phyloP scores from a whole-genome alignment of 1,139 yeast genomes.

The Yamadazyma conglobata region DNA sequence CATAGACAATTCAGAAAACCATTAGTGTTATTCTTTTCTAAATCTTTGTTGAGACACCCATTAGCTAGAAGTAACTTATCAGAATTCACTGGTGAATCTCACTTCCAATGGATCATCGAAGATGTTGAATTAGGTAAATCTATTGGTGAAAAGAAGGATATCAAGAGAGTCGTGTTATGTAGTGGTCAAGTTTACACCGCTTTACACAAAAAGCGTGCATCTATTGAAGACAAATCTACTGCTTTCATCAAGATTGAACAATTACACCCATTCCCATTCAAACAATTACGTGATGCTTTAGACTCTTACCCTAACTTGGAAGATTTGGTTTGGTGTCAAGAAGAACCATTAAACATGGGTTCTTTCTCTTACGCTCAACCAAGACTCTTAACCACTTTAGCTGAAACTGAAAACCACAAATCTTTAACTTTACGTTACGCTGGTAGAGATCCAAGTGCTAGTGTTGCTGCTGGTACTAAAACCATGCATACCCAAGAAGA shows the following conservation, averaged over 20 bases:
- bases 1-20: slow-evolving; percentile 99
- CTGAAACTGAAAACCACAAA: slow-evolving; percentile 67
- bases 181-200: slow-evolving; percentile 96
- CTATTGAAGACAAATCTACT: slow-evolving; percentile 71
- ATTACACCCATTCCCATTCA: slow-evolving; percentile 98
- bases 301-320: slow-evolving; percentile 76
- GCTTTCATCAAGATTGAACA: slow-evolving; percentile 92
- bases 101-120: slow-evolving; percentile 94
- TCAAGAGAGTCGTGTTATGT: slow-evolving; percentile 81
- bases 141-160: slow-evolving; percentile 75
- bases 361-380: slow-evolving; percentile 77
- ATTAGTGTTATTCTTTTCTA: slow-evolving; percentile 82
- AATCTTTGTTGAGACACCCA: slow-evolving; percentile 95
- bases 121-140: slow-evolving; percentile 79
- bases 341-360: slow-evolving; percentile 99
- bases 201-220: slow-evolving; percentile 81
- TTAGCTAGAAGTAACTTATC: slow-evolving; percentile 80
- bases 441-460: slow-evolving; percentile 97
- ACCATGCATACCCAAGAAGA: slow-evolving; percentile 86
- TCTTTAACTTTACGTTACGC: slow-evolving; percentile 70
- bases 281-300: slow-evolving; percentile 83
- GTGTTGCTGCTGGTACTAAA: slow-evolving; percentile 98
- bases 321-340: slow-evolving; percentile 97
- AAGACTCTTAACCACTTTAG: slow-evolving; percentile 72
- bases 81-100: slow-evolving; percentile 89